Base-by-base conservation (phyloP, 1,139 yeast species). In the Saccharomyces hybrid region DNA sequence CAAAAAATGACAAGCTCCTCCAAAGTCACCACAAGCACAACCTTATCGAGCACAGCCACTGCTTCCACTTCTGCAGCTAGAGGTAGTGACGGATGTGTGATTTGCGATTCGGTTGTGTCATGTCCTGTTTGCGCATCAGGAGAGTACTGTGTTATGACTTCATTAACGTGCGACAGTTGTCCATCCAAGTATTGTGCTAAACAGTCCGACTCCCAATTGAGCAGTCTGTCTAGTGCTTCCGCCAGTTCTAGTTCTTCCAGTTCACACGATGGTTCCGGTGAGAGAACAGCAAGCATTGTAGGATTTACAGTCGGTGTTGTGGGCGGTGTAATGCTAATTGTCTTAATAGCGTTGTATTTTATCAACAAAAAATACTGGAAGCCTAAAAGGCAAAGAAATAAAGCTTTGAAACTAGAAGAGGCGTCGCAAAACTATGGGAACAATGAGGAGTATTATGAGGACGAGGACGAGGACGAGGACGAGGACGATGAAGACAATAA, bases 61-160 rank as follows among this genome's bases (percentile, higher is more conserved):
- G 31, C 51, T 14, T 50, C 57, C 2, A 51, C 47, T 28, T 31
- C 58, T 9, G 47, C 55, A 23, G 52, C 57, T 8, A 52, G 58
- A n/a, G 47, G 56, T 2, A 38, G 62, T 1, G 65, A 63, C 44
- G 73, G 70, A 0, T 84, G 88, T 73, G 80, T 83, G 13, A 57
- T 69, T 0, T 84, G 89, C 64, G 73, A 78, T 1, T 55, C 66
- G 5, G 44, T 57, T 1, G 63, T 71, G 0, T 47, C 68, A 2
- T 84, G 89, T 62, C 88, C 88, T 0, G 60, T 59, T 3, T 86
- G 93, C 72, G 71, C 68, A 0, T 63, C 64, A n/a, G 77, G 77
- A 52, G 78, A 82, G 63, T 77, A 75, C 60, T 83, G 88, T 67
- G 73, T 71, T 3, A 73, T 77, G 64, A 72, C 80, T 1, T 69